phyloP scores from a whole-genome alignment of 306 rosid species.

The Fragaria nilgerrensis region DNA sequence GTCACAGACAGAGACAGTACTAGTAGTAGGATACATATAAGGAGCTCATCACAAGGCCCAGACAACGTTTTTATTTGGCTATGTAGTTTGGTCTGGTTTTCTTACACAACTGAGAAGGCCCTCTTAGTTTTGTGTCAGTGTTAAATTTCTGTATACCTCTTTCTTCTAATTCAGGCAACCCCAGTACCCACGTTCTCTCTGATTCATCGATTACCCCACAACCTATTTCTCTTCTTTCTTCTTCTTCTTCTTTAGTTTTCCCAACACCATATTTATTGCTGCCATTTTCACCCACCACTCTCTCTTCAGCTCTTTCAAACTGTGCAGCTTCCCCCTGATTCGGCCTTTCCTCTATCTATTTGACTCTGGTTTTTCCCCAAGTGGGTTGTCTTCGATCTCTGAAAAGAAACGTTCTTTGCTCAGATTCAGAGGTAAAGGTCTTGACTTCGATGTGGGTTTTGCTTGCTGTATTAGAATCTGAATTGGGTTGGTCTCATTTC shows the following conservation, averaged over 20 bases:
- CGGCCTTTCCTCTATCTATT: background rate
- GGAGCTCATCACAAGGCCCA: background rate
- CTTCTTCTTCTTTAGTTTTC: constrained; percentile 11
- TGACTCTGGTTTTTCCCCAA: background rate
- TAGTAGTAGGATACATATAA: background rate
- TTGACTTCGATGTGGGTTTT: constrained; percentile 5
- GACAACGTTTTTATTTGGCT: background rate
- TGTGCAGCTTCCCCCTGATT: background rate
- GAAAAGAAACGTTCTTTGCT: background rate
- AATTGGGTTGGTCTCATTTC: constrained; percentile 11
- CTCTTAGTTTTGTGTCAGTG: background rate
- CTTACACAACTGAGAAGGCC: background rate
- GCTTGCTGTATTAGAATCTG: constrained; percentile 4
- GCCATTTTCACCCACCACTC: background rate
- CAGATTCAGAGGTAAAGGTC: constrained; percentile 11
- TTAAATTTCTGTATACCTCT: background rate
- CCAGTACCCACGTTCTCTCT: constrained; percentile 16
- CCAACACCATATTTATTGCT: constrained; percentile 9
- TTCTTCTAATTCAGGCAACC: constrained; percentile 13
- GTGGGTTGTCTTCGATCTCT: constrained; percentile 3
- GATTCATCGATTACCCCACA: constrained; percentile 19
- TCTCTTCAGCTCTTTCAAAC: background rate
- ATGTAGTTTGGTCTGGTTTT: background rate
- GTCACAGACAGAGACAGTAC: constrained; percentile 5
- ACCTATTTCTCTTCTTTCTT: background rate